Base-by-base conservation (phyloP, 805 yeast genomes). In the Starmera amethionina region DNA sequence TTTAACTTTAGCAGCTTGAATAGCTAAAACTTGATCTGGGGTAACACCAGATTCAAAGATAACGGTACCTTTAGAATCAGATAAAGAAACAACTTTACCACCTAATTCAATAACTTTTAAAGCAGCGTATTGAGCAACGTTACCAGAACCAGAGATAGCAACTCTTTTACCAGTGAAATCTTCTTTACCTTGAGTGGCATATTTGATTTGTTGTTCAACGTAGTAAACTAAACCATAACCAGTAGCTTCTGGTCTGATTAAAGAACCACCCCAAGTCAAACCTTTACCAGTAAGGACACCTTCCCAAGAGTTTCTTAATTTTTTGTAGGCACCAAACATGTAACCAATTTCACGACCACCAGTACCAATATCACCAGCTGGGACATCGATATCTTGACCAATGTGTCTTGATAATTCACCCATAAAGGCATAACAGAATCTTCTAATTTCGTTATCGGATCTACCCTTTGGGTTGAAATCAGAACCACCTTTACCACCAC, bases 401-500 rank as follows among this genome's bases (percentile, higher is more conserved):
- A 90, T 90, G 79, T 89, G 89, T 67, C 95, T 82, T 51, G 89
- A 79, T 58, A 90, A 79, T 71, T 90, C 96, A 66, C 86, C 75
- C 96, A 90, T 90, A 77, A 90, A 90, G 39, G 96, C 75, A 58
- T 76, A 77, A 74, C 97, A 90, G 79, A 90, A 90, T 68, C 95
- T 81, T 75, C 98, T 82, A 70, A 90, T 90, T 74, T 90, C 98
- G 56, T 70, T 66, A 67, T 89, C 93, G 45, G 95, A 75, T 68
- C 81, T 83, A 62, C 90, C 95, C 78, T 90, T 90, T 58, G 97
- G 96, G 72, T 89, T 88, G 70, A 90, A 93, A 70, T 90, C 96
- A 46, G 95, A 75, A 66, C 98, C 98, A 77, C 98, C 98, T 67
- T 90, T 90, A 70, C 96, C 98, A 73, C 98, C 98, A 65, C 98